Evolutionary conservation across 1,284 basidiomycete genomes (phyloP).

Genomic region (Ustilago loliicola): DNA sequence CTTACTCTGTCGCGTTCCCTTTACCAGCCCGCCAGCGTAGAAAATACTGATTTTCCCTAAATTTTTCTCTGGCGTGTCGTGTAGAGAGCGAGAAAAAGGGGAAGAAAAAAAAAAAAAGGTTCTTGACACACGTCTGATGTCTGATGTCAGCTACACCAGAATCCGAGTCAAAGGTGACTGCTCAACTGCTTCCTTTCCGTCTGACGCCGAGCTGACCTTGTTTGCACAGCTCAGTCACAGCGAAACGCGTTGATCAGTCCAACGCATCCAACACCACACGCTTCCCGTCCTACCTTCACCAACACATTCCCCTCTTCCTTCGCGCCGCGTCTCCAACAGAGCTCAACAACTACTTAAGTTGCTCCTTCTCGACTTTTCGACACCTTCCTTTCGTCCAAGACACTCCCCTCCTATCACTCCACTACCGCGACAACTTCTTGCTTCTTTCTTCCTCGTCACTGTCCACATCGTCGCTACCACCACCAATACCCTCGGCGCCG

Average conservation of each 20-base stretch:
- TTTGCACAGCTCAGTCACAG: too few relatives aligned
- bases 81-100: conserved; percentile 34
- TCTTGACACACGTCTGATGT: not conserved
- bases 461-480: not conserved
- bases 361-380: conserved; percentile 17
- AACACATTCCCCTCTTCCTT: not conserved
- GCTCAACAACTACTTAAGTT: conserved; percentile 38
- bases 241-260: conserved; percentile 34
- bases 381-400: conserved; percentile 29
- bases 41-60: conserved; percentile 6
- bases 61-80: conserved; percentile 27
- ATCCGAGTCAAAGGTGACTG: not conserved
- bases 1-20: not conserved
- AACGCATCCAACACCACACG: conserved; percentile 34
- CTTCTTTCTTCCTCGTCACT: conserved; percentile 10
- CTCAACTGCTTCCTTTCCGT: not conserved
- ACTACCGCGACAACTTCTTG: conserved; percentile 5
- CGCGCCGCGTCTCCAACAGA: conserved; percentile 20
- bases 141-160: conserved; percentile 32
- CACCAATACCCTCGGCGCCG: conserved; percentile 11
- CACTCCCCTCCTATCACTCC: conserved; percentile 10
- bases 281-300: conserved; percentile 26
- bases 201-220: conserved; percentile 12
- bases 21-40: conserved; percentile 3
- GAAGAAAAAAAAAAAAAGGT: not conserved